Evolutionary conservation across 2,329 filamentous ascomycete genomes (phyloP).

Genomic region (Sporothrix brunneoviolacea): DNA sequence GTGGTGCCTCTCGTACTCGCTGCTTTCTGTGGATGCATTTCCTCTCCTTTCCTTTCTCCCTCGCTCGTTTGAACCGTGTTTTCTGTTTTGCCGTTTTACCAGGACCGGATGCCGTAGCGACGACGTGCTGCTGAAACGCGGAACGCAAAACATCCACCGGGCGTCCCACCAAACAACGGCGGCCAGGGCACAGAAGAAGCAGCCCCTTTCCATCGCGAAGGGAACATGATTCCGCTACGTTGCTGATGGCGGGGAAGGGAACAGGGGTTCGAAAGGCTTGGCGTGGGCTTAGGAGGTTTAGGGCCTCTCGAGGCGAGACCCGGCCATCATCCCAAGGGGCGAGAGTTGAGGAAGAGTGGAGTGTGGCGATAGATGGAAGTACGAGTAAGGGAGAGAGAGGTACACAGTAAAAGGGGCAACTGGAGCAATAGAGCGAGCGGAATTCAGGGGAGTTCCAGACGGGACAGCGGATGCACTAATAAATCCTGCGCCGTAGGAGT

Average conservation of each 20-base stretch:
- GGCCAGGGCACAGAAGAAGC: neutral
- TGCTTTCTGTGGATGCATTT: neutral
- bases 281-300: too few relatives aligned
- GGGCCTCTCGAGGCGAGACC: neutral
- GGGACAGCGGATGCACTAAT: too few relatives aligned
- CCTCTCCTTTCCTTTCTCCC: neutral
- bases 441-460: too few relatives aligned
- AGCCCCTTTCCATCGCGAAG: too few relatives aligned
- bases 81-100: slow-evolving; percentile 8
- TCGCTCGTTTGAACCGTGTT: neutral
- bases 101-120: neutral
- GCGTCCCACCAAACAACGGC: slow-evolving; percentile 6
- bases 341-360: too few relatives aligned
- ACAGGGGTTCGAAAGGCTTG: slow-evolving; percentile 5
- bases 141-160: slow-evolving; percentile 8
- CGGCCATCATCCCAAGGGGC: neutral
- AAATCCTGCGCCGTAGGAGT: too few relatives aligned
- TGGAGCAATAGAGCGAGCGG: too few relatives aligned
- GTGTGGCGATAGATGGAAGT: too few relatives aligned
- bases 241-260: neutral
- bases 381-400: neutral
- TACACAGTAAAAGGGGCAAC: neutral
- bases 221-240: too few relatives aligned
- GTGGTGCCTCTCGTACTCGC: neutral
- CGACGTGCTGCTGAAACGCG: slow-evolving; percentile 10